Conservation (phyloP, 306 rosid species). For the Dalbergia oliveri region DNA sequence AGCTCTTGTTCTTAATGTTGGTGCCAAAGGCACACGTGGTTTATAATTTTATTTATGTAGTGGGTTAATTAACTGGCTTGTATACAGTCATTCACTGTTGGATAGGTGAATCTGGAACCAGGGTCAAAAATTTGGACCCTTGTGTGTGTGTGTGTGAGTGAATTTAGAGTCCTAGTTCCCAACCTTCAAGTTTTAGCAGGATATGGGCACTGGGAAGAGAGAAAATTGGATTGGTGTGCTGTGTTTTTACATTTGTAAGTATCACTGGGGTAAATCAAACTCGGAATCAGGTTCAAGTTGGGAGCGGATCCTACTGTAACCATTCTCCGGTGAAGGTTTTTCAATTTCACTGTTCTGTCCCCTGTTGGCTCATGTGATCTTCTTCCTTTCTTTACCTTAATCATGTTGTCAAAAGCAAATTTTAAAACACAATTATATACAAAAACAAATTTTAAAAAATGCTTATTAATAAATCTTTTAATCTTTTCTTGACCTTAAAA, state of each 20-base stretch:
- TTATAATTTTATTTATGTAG: conserved; percentile 40
- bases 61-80: conserved; percentile 36
- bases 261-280: conserved; percentile 57
- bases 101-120: conserved; percentile 58
- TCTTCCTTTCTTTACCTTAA: background rate
- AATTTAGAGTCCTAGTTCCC: conserved; percentile 60
- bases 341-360: conserved; percentile 28
- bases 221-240: conserved; percentile 50
- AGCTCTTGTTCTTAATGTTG: conserved; percentile 44
- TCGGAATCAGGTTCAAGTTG: conserved; percentile 64
- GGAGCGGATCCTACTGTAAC: conserved; percentile 79
- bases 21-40: conserved; percentile 73
- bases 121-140: conserved; percentile 70
- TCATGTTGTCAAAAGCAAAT: background rate
- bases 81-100: conserved; percentile 47
- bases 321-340: conserved; percentile 35
- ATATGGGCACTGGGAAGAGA: conserved; percentile 63
- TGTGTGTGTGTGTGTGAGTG: conserved; percentile 56
- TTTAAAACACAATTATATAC: no score
- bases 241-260: conserved; percentile 45
- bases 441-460: no score
- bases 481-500: background rate
- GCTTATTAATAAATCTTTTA: no score
- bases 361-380: background rate
- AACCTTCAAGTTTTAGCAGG: conserved; percentile 78